Evolutionary conservation across 2,329 filamentous ascomycete genomes (phyloP), one percentile per base, ranked within the genome.

Genomic region (Orbilia javanica): DNA sequence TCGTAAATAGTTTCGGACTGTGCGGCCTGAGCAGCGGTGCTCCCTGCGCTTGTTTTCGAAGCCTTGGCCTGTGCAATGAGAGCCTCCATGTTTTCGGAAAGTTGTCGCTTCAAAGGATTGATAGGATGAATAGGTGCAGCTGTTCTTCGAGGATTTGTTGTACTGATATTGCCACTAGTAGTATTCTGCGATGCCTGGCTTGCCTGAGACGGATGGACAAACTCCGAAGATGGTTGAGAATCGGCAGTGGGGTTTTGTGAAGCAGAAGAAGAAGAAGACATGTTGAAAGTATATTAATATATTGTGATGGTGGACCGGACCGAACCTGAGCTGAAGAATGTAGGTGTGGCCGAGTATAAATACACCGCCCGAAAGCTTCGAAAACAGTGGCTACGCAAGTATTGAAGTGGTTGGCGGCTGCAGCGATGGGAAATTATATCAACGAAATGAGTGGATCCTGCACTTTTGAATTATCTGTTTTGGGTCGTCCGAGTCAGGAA

Each of bases 51-150:
- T 13, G 62, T 31, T 34, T 72, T 78, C 10, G 74, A 78, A 29
- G 74, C 67, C 31, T 78, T 78, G 42, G 74, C 74, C 44, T 78
- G 74, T 18, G 74, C 74, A 31, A 78, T 78, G 15, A 78, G 53
- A 48, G 74, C 74, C 64, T 78, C 74, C 74, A 78, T 78, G 29
- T 78, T 72, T 57, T 78, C 74, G 13, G 74, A 78, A 63, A 78
- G 42, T 50, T 78, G 67, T 72, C 74, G 67, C 52, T 78, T 78
- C 3, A 78, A 62, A 48, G 74, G 74, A 15, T 78, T 78, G 13
- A 42, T 29, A 48, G 67, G 74, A 15, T 72, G 57, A 20, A 44
- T 36, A 3, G 67, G 62, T 42, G 67, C 62, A 3, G 67, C 52
- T 3, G n/a, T 68, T 27, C 55, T 60, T 60, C 55, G 31, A 60